phyloP scores from a whole-genome alignment of 1,139 yeast species.

The Saccharomyces pastorianus region DNA sequence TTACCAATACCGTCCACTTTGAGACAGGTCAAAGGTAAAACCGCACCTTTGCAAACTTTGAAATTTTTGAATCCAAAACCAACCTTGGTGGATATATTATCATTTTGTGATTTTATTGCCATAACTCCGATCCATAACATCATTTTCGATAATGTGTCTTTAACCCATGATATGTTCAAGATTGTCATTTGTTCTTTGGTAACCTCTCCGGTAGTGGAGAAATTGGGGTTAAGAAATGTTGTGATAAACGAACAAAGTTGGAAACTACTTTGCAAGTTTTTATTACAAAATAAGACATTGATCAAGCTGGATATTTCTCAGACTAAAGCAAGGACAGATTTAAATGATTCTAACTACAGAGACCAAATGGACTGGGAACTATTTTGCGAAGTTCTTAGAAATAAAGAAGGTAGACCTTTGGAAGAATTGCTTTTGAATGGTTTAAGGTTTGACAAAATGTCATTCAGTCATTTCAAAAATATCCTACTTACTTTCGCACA shows the following conservation, averaged over 20 bases:
- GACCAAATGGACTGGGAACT: conserved; percentile 72
- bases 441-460: conserved; percentile 42
- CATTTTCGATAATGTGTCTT: conserved; percentile 72
- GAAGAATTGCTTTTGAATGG: conserved; percentile 83
- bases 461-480: conserved; percentile 43
- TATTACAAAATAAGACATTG: conserved; percentile 49
- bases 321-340: conserved; percentile 52
- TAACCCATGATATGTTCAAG: conserved; percentile 73
- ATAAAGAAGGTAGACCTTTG: conserved; percentile 52
- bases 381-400: conserved; percentile 48
- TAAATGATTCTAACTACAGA: conserved; percentile 46
- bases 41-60: conserved; percentile 66
- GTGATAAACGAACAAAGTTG: conserved; percentile 66
- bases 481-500: conserved; percentile 36
- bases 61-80: conserved; percentile 85
- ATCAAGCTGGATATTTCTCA: conserved; percentile 74
- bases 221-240: conserved; percentile 71
- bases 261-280: conserved; percentile 64
- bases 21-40: conserved; percentile 66
- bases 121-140: conserved; percentile 74
- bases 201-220: conserved; percentile 51
- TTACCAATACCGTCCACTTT: conserved; percentile 69
- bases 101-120: conserved; percentile 81
- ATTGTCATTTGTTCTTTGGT: conserved; percentile 58
- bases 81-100: conserved; percentile 77